phyloP scores from a whole-genome alignment of 73 alveolate genomes.

The Uronychia setigera region DNA sequence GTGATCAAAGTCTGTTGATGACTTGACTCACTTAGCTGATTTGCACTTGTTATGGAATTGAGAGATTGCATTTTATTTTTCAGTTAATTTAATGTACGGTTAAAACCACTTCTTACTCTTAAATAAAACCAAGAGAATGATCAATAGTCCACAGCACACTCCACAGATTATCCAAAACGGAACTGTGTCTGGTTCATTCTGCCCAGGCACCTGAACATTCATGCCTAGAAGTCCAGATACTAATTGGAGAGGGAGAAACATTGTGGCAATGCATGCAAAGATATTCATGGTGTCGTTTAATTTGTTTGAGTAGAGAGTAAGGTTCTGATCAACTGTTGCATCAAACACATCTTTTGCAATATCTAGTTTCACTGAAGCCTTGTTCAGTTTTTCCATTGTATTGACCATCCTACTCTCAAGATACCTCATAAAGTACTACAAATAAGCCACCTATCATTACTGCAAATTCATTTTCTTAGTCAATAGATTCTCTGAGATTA shows the following conservation, averaged over 20 bases:
- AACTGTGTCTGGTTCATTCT: neutral
- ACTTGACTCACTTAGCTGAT: too few relatives aligned
- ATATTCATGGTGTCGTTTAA: constrained; percentile 16
- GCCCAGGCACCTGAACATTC: constrained; percentile 10
- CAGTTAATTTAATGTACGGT: neutral
- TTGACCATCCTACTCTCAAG: neutral
- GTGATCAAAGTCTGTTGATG: too few relatives aligned
- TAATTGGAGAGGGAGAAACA: constrained; percentile 13
- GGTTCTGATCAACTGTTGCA: neutral
- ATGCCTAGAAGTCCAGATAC: constrained; percentile 16
- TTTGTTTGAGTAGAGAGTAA: neutral
- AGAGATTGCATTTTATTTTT: too few relatives aligned
- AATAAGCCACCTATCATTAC: neutral
- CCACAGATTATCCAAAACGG: neutral
- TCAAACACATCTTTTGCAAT: too few relatives aligned
- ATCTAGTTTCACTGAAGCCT: too few relatives aligned
- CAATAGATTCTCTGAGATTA: neutral
- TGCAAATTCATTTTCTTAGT: neutral
- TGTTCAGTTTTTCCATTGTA: neutral
- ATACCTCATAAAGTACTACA: neutral
- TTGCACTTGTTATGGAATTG: too few relatives aligned
- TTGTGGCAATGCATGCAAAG: constrained; percentile 10
- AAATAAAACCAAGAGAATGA: neutral
- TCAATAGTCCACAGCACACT: neutral
- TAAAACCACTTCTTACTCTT: neutral